Evolutionary conservation across 306 rosid species (phyloP), one percentile per base, ranked within the genome.

Genomic region (Castanea sativa): DNA sequence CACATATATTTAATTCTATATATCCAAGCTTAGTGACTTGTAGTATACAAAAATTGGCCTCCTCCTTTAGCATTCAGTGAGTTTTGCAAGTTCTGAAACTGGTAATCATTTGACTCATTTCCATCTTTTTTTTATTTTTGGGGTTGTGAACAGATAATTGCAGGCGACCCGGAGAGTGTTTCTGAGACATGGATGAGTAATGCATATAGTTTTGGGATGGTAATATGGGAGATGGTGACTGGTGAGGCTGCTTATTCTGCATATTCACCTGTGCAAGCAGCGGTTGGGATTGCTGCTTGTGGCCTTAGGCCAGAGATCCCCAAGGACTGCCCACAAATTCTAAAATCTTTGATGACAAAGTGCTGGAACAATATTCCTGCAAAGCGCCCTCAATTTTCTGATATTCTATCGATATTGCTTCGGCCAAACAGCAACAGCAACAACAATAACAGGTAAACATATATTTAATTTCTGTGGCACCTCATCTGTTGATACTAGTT

Each of bases 231-330:
- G 80, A 91, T 95, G 94, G 93, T 95, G 76, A 83, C 92, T 2
- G 94, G 99, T n/a, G 99, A 95, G 75, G 94, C 90, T 23, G 98
- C 99, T 4, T 95, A 91, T 78, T 82, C 92, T 18, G 83, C 98
- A 35, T 90, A 81, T 81, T 95, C 99, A 65, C 99, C 99, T 2
- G 98, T 95, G 63, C 98, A 95, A 73, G 99, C 98, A 9, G 99
- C 98, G 13, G 99, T 95, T 3, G 98, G 97, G 4, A 93, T 95
- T 73, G 99, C 98, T n/a, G 98, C 99, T 8, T 95, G 98, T 85
- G 99, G 98, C 75, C 97, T 95, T 61, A 90, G 98, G 85, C 99
- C 99, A 58, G 98, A 95, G 49, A 90, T 95, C 73, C 99, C 98
- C 3, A 95, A 88, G 79, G 98, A 95, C 83, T 93, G 98, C 75